Conservation (phyloP, 2,329 filamentous ascomycete species). For the Beauveria varroae region DNA sequence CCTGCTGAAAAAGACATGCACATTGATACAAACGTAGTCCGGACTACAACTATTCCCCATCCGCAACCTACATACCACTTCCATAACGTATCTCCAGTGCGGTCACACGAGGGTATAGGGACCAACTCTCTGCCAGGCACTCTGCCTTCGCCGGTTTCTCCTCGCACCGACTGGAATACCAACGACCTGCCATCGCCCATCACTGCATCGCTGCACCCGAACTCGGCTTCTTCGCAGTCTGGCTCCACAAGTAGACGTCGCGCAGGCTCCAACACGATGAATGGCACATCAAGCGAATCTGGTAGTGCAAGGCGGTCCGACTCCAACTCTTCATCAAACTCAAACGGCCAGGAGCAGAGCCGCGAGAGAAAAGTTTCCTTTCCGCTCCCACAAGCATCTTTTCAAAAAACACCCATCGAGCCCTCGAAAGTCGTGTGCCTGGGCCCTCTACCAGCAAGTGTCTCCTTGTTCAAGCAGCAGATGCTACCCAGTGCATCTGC, state of each 20-base stretch:
- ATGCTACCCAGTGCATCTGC: constrained; percentile 6
- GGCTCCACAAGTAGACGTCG: constrained; percentile 14
- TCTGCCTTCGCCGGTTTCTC: constrained; percentile 42
- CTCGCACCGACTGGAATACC: constrained; percentile 35
- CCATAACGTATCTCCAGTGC: constrained; percentile 14
- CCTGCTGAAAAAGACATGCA: constrained; percentile 24
- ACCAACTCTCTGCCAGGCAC: constrained; percentile 31
- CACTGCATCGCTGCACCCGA: constrained; percentile 21
- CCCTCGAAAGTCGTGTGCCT: constrained; percentile 46
- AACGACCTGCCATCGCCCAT: constrained; percentile 38
- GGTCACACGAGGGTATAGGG: constrained; percentile 17
- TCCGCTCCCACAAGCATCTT: constrained; percentile 16
- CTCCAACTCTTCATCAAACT: constrained; percentile 18
- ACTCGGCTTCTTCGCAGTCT: constrained; percentile 15
- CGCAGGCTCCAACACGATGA: not conserved
- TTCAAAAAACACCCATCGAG: constrained; percentile 45
- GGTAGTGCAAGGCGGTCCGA: constrained; percentile 22
- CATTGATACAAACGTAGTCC: constrained; percentile 14
- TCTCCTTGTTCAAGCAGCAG: constrained; percentile 23
- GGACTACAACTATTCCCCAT: constrained; percentile 15
- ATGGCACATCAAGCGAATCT: constrained; percentile 16
- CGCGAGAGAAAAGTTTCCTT: constrained; percentile 13
- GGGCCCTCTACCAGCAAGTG: constrained; percentile 44
- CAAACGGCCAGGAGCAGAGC: constrained; percentile 16
- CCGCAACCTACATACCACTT: not conserved